These are phyloP conservation scores for Pseudopyricularia javanii DNA, from an alignment of 2,329 filamentous ascomycete genomes.

Conservation along the genomic window DNA sequence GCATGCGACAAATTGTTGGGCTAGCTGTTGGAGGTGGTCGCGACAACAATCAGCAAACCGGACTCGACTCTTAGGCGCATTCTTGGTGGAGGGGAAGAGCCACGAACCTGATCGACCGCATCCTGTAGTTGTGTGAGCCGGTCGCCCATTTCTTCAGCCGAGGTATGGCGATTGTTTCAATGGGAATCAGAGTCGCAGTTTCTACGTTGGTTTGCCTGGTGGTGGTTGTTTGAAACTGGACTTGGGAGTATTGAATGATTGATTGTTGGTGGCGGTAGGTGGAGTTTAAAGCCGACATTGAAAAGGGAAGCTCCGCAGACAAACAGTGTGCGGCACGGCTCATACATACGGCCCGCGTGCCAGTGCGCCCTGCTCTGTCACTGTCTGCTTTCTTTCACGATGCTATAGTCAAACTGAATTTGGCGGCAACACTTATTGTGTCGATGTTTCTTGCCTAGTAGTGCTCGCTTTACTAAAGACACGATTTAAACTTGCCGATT, in stretches of 20 bases:
- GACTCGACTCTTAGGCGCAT: neutral
- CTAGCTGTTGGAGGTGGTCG: slow-evolving; percentile 32
- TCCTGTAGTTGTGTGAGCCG: slow-evolving; percentile 75
- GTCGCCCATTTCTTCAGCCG: slow-evolving; percentile 50
- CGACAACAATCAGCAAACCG: neutral
- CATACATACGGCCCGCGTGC: too few species aligned
- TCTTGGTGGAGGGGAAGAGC: slow-evolving; percentile 1
- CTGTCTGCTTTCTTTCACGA: too few species aligned
- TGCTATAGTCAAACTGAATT: too few species aligned
- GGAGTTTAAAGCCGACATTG: neutral
- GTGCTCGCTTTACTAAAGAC: too few species aligned
- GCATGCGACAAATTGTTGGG: slow-evolving; percentile 55
- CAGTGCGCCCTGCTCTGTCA: too few species aligned
- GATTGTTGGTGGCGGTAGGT: neutral
- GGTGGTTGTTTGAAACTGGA: neutral
- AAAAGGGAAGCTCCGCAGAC: neutral
- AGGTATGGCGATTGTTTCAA: slow-evolving; percentile 3
- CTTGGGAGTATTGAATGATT: neutral
- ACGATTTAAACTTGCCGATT: too few species aligned
- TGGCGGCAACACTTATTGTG: too few species aligned
- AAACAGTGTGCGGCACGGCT: too few species aligned
- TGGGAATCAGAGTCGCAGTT: neutral
- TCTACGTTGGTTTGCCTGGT: neutral
- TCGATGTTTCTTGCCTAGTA: too few species aligned
- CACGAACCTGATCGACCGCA: slow-evolving; percentile 62